Evolutionary conservation across 1,284 basidiomycete species (phyloP), one percentile per base, ranked within the genome.

Genomic region (Ceratobasidium sp.): DNA sequence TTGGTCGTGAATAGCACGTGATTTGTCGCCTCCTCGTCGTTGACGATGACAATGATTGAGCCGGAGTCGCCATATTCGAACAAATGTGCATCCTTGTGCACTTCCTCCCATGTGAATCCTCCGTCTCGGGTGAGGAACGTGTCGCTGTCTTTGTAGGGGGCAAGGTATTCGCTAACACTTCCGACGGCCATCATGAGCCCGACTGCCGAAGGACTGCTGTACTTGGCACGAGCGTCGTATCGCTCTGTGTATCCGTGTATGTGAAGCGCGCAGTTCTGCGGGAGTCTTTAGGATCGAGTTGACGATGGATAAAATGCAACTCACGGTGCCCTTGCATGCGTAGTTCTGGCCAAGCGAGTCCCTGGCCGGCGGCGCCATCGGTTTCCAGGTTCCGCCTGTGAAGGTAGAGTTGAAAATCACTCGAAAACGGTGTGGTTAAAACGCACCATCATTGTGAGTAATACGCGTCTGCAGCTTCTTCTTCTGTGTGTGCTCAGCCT

Each of bases 51-150:
- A 46, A 99, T 86, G 75, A 99, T 87, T 0, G 95, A 95, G 8
- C 98, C 97, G 1, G 95, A 97, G 83, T 99, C 98, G 46, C 97
- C 97, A 80, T 96, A 98, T 80, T 98, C 96, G 95, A 96, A 99
- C 68, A 98, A 87, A 81, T 98, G 93, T 0, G 98, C 96, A 79
- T 98, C 96, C 81, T 99, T 99, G 84, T 96, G 95, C 1, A 99
- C 92, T 83, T 99, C 97, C 81, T 98, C 90, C 97, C 97, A 99
- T 0, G 94, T 95, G 83, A 98, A 98, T 7, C 97, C 98, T 5
- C 91, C 98, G 79, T 99, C 95, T 1, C 97, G 92, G 58, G 94
- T 96, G 49, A 99, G 86, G 89, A 98, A 99, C 0, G 96, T 98
- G 82, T 98, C 97, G 77, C 91, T 92, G 54, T 98, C 92, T 1